These are phyloP conservation scores for Alliaria petiolata DNA, from an alignment of 345 rosid genomes.

Conservation along the genomic window DNA sequence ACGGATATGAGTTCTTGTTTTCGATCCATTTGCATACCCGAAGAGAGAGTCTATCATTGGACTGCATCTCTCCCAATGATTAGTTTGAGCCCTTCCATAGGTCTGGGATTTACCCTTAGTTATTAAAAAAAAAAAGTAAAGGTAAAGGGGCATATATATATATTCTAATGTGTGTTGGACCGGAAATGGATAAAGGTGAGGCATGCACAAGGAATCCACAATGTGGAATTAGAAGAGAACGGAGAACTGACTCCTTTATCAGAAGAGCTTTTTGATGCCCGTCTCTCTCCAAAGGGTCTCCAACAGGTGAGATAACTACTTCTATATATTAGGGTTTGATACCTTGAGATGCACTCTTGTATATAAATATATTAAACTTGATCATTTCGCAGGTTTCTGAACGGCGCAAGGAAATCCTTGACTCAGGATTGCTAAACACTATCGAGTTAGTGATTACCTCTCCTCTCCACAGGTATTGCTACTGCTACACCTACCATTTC, in stretches of 20 bases:
- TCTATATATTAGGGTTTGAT: neutral
- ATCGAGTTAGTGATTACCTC: slow-evolving; percentile 35
- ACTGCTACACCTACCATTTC: neutral
- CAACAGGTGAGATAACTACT: slow-evolving; percentile 41
- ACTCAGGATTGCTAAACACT: slow-evolving; percentile 14
- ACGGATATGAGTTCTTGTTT: no score
- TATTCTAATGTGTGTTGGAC: neutral
- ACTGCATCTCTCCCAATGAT: no score
- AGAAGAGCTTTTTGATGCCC: slow-evolving; percentile 49
- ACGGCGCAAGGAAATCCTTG: neutral
- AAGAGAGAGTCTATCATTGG: no score
- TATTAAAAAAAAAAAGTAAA: neutral
- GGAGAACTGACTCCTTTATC: slow-evolving; percentile 23
- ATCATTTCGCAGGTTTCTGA: slow-evolving; percentile 11
- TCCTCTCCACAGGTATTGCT: slow-evolving; percentile 22
- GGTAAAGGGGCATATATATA: neutral
- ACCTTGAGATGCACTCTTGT: neutral
- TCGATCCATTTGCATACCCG: no score
- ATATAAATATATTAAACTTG: neutral
- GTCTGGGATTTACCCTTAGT: no score
- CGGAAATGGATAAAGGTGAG: slow-evolving; percentile 44
- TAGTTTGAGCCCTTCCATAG: no score
- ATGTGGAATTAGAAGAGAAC: slow-evolving; percentile 41
- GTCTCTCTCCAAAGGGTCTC: slow-evolving; percentile 50
- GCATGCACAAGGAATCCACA: slow-evolving; percentile 72